Percentiles rank a stretch among this genome's conserved stretches.
phyloP scores from a whole-genome alignment of 495 filamentous ascomycete genomes.

The Tirmania nivea region DNA sequence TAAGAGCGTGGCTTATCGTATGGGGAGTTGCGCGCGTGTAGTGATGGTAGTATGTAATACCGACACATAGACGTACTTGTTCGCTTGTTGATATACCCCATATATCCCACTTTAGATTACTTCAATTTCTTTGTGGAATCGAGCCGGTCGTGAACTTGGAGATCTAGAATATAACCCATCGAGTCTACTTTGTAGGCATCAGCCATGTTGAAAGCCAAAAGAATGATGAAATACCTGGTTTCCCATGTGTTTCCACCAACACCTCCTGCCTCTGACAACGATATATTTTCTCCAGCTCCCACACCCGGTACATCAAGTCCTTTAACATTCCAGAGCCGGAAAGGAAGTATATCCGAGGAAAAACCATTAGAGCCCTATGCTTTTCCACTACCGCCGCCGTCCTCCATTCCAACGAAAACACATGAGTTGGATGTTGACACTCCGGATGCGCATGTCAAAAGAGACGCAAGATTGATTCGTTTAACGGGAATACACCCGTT shows the following conservation, averaged over 20 bases:
- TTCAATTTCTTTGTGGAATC: no score
- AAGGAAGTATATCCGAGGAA: not conserved
- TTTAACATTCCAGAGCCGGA: not conserved
- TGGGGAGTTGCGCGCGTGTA: no score
- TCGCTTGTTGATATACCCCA: no score
- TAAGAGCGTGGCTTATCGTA: no score
- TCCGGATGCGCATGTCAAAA: slow-evolving; percentile 65
- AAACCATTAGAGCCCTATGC: slow-evolving; percentile 16
- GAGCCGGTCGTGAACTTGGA: no score
- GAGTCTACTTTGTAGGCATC: no score
- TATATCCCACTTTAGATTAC: no score
- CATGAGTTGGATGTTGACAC: slow-evolving; percentile 60
- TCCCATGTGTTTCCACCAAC: slow-evolving; percentile 5
- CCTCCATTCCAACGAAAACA: slow-evolving; percentile 36
- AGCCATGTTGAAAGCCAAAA: no score
- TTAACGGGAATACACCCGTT: slow-evolving; percentile 85
- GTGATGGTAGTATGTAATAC: no score
- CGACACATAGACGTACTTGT: no score
- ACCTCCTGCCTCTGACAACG: slow-evolving; percentile 11
- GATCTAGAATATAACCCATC: no score
- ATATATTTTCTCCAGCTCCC: not conserved
- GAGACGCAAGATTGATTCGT: slow-evolving; percentile 70
- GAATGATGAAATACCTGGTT: no score
- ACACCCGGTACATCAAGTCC: not conserved
- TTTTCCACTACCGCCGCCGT: slow-evolving; percentile 52